Base-by-base conservation (phyloP, 1,139 yeast species). In the Debaryomyces singareniensis region DNA sequence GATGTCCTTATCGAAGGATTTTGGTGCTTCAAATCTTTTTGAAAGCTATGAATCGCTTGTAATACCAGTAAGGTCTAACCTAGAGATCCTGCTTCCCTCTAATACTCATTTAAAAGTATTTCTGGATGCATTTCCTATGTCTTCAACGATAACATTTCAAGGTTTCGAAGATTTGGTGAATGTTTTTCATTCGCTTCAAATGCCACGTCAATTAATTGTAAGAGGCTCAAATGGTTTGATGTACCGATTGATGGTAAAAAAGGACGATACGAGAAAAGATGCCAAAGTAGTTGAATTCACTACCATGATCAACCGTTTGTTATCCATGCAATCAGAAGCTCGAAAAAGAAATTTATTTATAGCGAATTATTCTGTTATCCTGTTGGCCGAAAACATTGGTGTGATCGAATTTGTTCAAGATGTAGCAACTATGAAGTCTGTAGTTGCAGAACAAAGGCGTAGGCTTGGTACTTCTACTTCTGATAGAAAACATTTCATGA, bases 271-370 rank as follows among this genome's bases (percentile, higher is more conserved):
- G 7, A 64, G 98, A 42, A 94, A 93, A 50, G 99, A 93, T 60
- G 94, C 96, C 4, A 82, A 95, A 42, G 75, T 91, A 29, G 85
- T 91, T 73, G 97, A 93, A 45, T 81, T 93, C 43, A 87, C 96
- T 0, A 76, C 87, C 1, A 82, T 89, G 58, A 78, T 91, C 50
- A 91, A 89, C 45, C 72, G 86, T 38, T 53, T 91, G 24, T 61
- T 93, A 32, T 56, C 66, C 15, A 67, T 71, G 20, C 83, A 84
- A 46, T 68, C 72, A 11, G 95, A 80, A 33, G 79, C 96, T 0
- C 68, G 81, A 28, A 77, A 79, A 39, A 63, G 97, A 34, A 74
- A 72, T 28, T 64, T 93, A 20, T 63, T 71, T 3, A 86, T 93
- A 34, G 70, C 77, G 2, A 81, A 94, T 9, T 93, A 89, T 53